These are phyloP conservation scores for Amanita rimosa DNA, from an alignment of 768 basidiomycete species.

Conservation along the genomic window DNA sequence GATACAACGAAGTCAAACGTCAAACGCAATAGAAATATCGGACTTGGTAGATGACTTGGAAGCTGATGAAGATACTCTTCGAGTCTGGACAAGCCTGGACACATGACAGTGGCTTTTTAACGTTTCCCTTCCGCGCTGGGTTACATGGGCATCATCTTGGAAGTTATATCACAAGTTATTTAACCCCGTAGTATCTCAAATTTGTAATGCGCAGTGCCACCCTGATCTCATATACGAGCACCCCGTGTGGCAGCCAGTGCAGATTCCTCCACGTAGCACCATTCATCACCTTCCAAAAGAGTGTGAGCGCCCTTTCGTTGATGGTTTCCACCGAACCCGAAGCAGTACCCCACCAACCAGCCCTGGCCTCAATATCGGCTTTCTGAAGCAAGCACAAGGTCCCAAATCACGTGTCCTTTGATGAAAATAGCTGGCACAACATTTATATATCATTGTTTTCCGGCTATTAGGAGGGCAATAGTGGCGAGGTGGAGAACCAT, in stretches of 20 bases:
- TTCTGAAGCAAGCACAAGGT: no score
- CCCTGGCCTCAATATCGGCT: slow-evolving; percentile 8
- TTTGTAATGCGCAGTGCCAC: no score
- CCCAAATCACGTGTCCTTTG: no score
- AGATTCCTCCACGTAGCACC: slow-evolving; percentile 49
- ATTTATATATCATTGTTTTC: no score
- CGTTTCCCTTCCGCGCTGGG: not conserved
- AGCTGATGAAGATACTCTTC: slow-evolving; percentile 44
- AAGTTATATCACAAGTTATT: no score
- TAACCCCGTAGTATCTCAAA: no score
- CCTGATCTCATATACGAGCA: slow-evolving; percentile 52
- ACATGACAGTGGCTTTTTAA: slow-evolving; percentile 3
- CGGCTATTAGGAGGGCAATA: no score
- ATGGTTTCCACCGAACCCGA: slow-evolving; percentile 40
- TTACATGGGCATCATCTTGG: no score
- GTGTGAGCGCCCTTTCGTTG: slow-evolving; percentile 36
- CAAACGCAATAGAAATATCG: slow-evolving; percentile 30
- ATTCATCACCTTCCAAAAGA: slow-evolving; percentile 45
- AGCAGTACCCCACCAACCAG: slow-evolving; percentile 52
- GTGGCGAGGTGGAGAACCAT: no score
- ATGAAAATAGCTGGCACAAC: no score
- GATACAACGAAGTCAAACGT: slow-evolving; percentile 23
- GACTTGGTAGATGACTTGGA: slow-evolving; percentile 41
- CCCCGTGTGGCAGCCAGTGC: slow-evolving; percentile 53
- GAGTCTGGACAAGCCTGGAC: slow-evolving; percentile 46